phyloP scores from a whole-genome alignment of 164 flowering plant genomes.

The Liriodendron chinense region DNA sequence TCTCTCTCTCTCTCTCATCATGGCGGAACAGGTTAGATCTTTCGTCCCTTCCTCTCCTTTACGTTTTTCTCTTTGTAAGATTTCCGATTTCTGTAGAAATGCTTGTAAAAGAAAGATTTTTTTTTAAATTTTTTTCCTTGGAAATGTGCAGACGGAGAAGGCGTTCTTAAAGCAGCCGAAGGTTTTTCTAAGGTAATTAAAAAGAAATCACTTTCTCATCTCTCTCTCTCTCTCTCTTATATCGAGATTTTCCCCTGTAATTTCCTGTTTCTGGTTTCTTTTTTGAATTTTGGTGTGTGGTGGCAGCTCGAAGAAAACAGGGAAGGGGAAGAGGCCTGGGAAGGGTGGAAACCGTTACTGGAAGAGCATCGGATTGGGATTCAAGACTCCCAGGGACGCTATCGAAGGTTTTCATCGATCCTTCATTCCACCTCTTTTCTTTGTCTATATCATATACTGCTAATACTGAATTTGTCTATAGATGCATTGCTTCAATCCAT shows the following conservation, averaged over 20 bases:
- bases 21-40: constrained; percentile 18
- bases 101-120: too few species aligned
- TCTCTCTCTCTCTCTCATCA: background rate
- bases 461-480: too few species aligned
- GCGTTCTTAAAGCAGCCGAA: constrained; percentile 25
- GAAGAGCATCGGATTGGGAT: constrained; percentile 42
- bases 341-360: constrained; percentile 53
- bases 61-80: background rate
- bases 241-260: background rate
- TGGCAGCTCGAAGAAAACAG: constrained; percentile 49
- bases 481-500: too few species aligned
- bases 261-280: background rate
- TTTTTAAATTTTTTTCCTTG: background rate
- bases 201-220: background rate
- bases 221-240: too few species aligned
- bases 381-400: constrained; percentile 24
- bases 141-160: constrained; percentile 17
- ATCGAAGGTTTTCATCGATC: constrained; percentile 12
- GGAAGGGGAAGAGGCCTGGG: constrained; percentile 55
- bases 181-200: constrained; percentile 14
- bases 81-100: background rate
- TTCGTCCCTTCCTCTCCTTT: background rate
- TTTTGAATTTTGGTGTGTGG: background rate
- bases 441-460: too few species aligned
- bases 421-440: background rate